phyloP scores from a whole-genome alignment of 768 basidiomycete species.

The Leccinum boreale region DNA sequence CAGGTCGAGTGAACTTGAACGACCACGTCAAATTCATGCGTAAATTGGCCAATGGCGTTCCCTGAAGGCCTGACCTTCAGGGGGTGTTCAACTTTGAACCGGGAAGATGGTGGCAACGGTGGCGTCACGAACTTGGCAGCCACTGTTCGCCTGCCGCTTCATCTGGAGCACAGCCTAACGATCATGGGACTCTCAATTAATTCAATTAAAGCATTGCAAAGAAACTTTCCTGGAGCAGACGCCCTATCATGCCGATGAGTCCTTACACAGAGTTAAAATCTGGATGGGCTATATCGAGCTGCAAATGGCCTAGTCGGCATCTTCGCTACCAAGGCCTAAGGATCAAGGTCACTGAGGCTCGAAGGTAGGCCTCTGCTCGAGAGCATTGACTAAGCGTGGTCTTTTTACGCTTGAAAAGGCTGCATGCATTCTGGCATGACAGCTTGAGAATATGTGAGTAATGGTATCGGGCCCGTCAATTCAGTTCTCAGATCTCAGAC shows the following conservation, averaged over 20 bases:
- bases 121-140: background rate
- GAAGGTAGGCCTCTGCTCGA: no score
- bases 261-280: background rate
- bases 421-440: no score
- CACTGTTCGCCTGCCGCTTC: background rate
- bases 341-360: no score
- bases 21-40: background rate
- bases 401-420: no score
- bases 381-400: no score
- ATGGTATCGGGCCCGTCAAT: no score
- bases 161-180: background rate
- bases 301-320: no score
- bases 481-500: no score
- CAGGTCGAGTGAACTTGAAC: background rate
- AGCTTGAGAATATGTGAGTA: no score
- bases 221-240: background rate
- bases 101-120: background rate
- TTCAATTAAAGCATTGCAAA: background rate
- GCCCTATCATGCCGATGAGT: background rate
- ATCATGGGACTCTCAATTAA: background rate
- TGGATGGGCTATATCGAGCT: background rate
- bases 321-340: no score
- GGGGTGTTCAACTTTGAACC: constrained; percentile 13
- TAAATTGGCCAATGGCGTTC: no score
- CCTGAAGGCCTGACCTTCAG: no score